Percentiles rank a stretch among this genome's conserved stretches.
Conservation (phyloP, 1,284 basidiomycete genomes). For the Microbotryum saponariae region DNA sequence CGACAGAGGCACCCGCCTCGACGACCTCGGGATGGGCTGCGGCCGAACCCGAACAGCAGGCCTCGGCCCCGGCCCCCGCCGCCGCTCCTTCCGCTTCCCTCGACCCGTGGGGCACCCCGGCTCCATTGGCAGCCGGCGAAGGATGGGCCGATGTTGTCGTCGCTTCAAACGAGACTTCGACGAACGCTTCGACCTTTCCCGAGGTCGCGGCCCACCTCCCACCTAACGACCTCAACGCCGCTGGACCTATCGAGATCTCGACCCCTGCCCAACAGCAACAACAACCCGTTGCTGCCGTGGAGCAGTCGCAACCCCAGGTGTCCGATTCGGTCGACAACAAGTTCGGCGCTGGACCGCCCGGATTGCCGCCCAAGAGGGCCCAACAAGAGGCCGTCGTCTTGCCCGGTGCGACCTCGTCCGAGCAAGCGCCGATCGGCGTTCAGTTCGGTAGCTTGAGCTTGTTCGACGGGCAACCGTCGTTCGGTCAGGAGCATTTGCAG, state of each 20-base stretch:
- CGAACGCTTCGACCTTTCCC: slow-evolving; percentile 21
- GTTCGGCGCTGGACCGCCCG: too few relatives aligned
- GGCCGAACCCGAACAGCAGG: slow-evolving; percentile 3
- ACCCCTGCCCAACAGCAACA: slow-evolving; percentile 2
- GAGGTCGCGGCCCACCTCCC: slow-evolving; percentile 29
- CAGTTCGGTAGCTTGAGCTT: slow-evolving; percentile 31
- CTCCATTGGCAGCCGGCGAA: slow-evolving; percentile 33
- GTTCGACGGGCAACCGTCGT: slow-evolving; percentile 24
- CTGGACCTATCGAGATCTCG: slow-evolving; percentile 33
- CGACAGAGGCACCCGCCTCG: slow-evolving; percentile 18
- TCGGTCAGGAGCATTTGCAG: slow-evolving; percentile 13
- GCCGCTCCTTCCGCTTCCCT: slow-evolving; percentile 30
- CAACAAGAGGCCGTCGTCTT: slow-evolving; percentile 33
- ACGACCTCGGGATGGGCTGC: slow-evolving; percentile 8
- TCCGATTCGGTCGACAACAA: slow-evolving; percentile 11
- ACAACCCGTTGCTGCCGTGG: background rate
- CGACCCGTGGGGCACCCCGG: slow-evolving; percentile 37
- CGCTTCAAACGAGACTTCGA: slow-evolving; percentile 16
- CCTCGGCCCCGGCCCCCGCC: slow-evolving; percentile 15
- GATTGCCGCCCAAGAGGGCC: slow-evolving; percentile 22
- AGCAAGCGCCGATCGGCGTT: slow-evolving; percentile 20
- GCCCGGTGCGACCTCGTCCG: slow-evolving; percentile 11
- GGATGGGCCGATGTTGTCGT: slow-evolving; percentile 36
- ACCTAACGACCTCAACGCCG: slow-evolving; percentile 32
- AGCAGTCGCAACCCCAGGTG: background rate